Evolutionary conservation across 306 rosid species (phyloP).

Genomic region (Medicago arabica): DNA sequence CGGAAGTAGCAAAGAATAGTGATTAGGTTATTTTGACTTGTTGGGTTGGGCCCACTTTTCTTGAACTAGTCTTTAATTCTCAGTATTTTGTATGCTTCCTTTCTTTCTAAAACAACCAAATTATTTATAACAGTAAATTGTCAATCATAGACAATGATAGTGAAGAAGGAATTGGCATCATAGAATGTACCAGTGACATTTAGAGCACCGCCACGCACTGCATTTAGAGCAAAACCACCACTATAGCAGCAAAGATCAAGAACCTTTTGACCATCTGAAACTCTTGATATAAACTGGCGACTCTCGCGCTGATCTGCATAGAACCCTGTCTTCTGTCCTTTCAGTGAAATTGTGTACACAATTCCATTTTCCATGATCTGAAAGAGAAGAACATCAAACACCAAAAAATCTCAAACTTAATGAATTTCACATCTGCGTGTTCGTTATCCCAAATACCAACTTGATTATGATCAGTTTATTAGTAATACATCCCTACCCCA

Average conservation of each 20-base stretch:
- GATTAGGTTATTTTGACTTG: background rate
- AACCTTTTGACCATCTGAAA: slow-evolving; percentile 74
- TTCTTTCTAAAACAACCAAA: slow-evolving; percentile 31
- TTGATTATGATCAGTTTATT: background rate
- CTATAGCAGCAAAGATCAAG: slow-evolving; percentile 96
- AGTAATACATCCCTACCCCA: background rate
- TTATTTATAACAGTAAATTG: slow-evolving; percentile 14
- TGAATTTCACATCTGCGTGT: slow-evolving; percentile 32
- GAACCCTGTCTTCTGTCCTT: slow-evolving; percentile 96
- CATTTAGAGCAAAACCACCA: slow-evolving; percentile 92
- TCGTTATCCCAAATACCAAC: slow-evolving; percentile 24
- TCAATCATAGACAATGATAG: slow-evolving; percentile 18
- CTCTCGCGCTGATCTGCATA: slow-evolving; percentile 96
- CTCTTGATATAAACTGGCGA: slow-evolving; percentile 77
- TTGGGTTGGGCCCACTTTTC: background rate
- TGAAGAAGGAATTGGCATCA: background rate
- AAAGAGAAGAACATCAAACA: slow-evolving; percentile 32
- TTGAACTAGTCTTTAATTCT: background rate
- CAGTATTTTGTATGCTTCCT: slow-evolving; percentile 24
- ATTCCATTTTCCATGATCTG: slow-evolving; percentile 84
- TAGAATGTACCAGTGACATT: slow-evolving; percentile 73
- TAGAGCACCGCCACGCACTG: slow-evolving; percentile 77
- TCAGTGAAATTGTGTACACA: slow-evolving; percentile 74
- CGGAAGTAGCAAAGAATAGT: background rate
- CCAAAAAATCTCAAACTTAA: slow-evolving; percentile 21